Evolutionary conservation across 2,329 filamentous ascomycete species (phyloP).

Genomic region (Pseudogymnoascus sp.): DNA sequence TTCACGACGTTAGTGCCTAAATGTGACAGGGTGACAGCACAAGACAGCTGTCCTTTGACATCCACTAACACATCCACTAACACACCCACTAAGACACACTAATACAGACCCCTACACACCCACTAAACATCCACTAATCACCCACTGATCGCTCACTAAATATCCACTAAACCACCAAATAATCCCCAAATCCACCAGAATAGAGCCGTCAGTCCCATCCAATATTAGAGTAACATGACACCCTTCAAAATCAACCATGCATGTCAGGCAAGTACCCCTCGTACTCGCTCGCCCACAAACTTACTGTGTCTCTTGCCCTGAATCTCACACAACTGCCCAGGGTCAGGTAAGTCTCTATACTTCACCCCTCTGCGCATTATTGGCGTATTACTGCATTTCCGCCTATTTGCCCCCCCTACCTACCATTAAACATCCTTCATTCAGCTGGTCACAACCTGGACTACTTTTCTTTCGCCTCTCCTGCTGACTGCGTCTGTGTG

Average conservation of each 20-base stretch:
- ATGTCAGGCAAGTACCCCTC: background rate
- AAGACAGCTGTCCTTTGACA: background rate
- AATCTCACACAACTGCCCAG: background rate
- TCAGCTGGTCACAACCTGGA: background rate
- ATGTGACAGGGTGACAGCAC: background rate
- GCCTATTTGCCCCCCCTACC: background rate
- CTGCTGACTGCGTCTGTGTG: background rate
- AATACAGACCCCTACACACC: background rate
- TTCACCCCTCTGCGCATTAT: background rate
- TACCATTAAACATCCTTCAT: background rate
- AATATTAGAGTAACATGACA: background rate
- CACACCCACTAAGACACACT: background rate
- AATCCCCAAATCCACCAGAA: background rate
- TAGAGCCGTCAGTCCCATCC: background rate
- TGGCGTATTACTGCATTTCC: background rate
- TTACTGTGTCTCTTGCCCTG: background rate
- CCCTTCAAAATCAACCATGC: background rate
- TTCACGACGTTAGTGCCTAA: background rate
- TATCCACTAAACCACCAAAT: background rate
- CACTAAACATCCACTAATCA: background rate
- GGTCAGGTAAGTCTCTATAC: background rate
- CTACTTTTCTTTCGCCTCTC: background rate
- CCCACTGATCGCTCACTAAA: too few relatives aligned
- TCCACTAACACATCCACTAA: background rate
- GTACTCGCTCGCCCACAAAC: background rate